phyloP scores from a whole-genome alignment of 257 asterid species.

The Anisodus acutangulus region DNA sequence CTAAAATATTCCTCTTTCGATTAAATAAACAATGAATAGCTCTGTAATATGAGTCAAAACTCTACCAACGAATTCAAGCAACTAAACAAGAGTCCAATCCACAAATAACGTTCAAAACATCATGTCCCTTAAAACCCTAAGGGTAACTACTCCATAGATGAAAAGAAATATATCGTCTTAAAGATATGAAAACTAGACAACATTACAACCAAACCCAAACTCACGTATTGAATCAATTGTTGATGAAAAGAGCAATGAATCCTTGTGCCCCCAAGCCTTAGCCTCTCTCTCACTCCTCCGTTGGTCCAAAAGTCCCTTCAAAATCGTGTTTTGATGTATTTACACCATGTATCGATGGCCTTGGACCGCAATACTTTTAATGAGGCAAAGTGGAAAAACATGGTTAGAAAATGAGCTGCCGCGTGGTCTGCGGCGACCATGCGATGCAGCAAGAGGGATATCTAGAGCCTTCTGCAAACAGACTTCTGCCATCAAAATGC shows the following conservation, averaged over 20 bases:
- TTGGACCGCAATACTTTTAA: background rate
- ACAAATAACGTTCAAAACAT: background rate
- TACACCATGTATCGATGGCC: background rate
- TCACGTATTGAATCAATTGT: background rate
- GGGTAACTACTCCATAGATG: background rate
- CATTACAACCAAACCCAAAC: background rate
- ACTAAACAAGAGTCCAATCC: background rate
- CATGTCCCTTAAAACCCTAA: background rate
- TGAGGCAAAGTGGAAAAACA: background rate
- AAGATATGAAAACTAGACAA: background rate
- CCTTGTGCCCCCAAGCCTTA: background rate
- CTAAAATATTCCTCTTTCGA: background rate
- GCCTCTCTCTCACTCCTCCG: background rate
- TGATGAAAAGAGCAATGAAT: constrained; percentile 2
- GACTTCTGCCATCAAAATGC: constrained; percentile 1
- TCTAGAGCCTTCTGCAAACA: constrained; percentile 19
- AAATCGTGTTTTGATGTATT: background rate
- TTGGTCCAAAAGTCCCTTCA: background rate
- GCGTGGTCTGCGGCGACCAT: too few relatives aligned
- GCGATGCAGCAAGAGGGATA: background rate
- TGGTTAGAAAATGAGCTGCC: background rate
- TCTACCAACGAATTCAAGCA: background rate
- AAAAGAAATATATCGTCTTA: background rate
- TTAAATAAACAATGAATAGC: background rate
- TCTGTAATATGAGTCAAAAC: background rate